Evolutionary conservation across 1,139 yeast species (phyloP).

Genomic region (Diutina sp.): DNA sequence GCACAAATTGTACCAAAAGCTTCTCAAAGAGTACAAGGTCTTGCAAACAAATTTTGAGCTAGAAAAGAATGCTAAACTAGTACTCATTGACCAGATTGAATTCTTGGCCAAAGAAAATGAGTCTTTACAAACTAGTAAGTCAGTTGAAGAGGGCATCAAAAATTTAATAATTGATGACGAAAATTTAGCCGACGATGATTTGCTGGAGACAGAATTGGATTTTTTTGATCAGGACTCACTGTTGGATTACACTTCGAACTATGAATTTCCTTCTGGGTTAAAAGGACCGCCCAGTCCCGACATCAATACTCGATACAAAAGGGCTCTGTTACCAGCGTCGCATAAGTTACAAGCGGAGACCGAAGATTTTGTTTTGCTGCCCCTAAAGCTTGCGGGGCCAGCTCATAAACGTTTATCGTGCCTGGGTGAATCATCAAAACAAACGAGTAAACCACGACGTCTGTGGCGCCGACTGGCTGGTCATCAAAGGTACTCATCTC

Average conservation of each 20-base stretch:
- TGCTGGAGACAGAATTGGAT: constrained; percentile 4
- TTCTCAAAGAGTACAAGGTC: constrained; percentile 24
- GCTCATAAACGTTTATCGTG: constrained; percentile 3
- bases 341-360: constrained; percentile 12
- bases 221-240: constrained; percentile 6
- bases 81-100: constrained; percentile 44
- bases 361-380: constrained; percentile 30
- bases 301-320: constrained; percentile 7
- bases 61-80: constrained; percentile 36
- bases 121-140: constrained; percentile 5
- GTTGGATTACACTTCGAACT: constrained; percentile 7
- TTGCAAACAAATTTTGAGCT: constrained; percentile 31
- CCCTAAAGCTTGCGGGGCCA: constrained; percentile 22
- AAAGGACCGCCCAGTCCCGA: constrained; percentile 8
- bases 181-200: constrained; percentile 4
- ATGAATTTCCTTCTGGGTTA: constrained; percentile 15
- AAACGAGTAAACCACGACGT: background rate
- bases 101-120: constrained; percentile 29
- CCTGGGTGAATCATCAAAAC: background rate
- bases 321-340: constrained; percentile 25
- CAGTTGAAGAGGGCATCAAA: constrained; percentile 12
- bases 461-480: constrained; percentile 4
- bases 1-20: constrained; percentile 16
- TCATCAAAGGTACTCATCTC: constrained; percentile 31
- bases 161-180: constrained; percentile 14